Conservation (phyloP, 352 stramenopile genomes). For the Globisporangium megalacanthum region DNA sequence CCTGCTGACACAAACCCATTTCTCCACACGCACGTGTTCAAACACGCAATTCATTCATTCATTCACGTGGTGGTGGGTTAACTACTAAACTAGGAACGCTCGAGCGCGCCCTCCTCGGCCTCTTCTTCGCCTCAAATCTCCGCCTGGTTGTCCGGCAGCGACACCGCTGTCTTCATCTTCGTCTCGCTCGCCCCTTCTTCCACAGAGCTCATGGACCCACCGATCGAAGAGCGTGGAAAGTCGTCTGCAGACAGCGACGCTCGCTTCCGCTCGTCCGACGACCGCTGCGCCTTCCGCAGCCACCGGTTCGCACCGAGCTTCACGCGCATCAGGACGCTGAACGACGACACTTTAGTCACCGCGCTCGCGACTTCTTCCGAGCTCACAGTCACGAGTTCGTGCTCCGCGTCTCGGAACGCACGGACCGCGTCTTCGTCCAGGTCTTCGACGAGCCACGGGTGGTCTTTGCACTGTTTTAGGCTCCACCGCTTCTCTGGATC, state of each 20-base stretch:
- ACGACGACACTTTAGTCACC: slow-evolving; percentile 68
- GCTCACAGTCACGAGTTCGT: slow-evolving; percentile 51
- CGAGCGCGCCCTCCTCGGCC: background rate
- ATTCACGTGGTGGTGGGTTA: background rate
- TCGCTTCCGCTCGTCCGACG: slow-evolving; percentile 41
- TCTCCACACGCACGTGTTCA: background rate
- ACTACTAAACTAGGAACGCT: background rate
- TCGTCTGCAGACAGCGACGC: slow-evolving; percentile 17
- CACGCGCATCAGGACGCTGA: slow-evolving; percentile 70
- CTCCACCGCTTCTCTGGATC: slow-evolving; percentile 66
- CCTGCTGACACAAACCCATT: background rate
- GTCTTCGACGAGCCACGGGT: slow-evolving; percentile 60
- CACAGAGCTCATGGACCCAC: slow-evolving; percentile 14
- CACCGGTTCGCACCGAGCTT: slow-evolving; percentile 77
- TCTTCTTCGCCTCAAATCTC: slow-evolving; percentile 29
- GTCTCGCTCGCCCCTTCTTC: slow-evolving; percentile 16
- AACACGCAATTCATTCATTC: background rate
- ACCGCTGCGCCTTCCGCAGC: slow-evolving; percentile 63
- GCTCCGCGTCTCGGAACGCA: slow-evolving; percentile 42
- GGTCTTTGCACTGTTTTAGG: slow-evolving; percentile 61
- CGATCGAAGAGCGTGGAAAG: slow-evolving; percentile 13
- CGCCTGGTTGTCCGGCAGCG: slow-evolving; percentile 27
- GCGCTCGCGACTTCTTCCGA: slow-evolving; percentile 58
- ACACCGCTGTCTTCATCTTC: background rate
- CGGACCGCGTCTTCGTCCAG: slow-evolving; percentile 28